Conservation (phyloP, 768 basidiomycete genomes). For the Amyloporia xantha region DNA sequence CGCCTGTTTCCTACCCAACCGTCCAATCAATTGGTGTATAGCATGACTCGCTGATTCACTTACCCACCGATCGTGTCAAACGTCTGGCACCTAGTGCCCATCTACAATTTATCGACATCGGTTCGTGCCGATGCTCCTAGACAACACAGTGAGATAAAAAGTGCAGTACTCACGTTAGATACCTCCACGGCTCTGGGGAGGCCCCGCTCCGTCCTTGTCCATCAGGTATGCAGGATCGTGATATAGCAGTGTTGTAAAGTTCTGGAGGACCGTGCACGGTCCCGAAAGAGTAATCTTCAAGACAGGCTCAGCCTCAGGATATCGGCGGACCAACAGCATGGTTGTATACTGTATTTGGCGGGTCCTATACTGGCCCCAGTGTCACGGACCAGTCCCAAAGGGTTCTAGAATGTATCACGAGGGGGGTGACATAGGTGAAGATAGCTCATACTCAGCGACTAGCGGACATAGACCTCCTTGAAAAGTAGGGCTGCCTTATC, state of each 20-base stretch:
- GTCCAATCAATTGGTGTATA: background rate
- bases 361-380: slow-evolving; percentile 76
- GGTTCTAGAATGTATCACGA: slow-evolving; percentile 74
- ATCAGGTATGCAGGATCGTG: slow-evolving; percentile 77
- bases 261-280: slow-evolving; percentile 70
- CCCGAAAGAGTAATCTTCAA: slow-evolving; percentile 87
- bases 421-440: slow-evolving; percentile 54
- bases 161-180: slow-evolving; percentile 62
- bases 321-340: background rate
- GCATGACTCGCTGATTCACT: background rate
- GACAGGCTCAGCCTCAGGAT: slow-evolving; percentile 3
- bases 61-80: slow-evolving; percentile 88
- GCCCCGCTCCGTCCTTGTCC: slow-evolving; percentile 52
- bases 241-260: slow-evolving; percentile 77
- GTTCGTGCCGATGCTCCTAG: no score
- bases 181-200: slow-evolving; percentile 87
- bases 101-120: slow-evolving; percentile 31
- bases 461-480: background rate
- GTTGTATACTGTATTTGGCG: slow-evolving; percentile 72
- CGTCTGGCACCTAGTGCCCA: slow-evolving; percentile 91
- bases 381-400: slow-evolving; percentile 90
- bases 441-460: background rate
- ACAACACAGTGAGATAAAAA: background rate
- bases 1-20: slow-evolving; percentile 74
- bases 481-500: slow-evolving; percentile 54